These are phyloP conservation scores for Pythium diclinum DNA, from an alignment of 352 stramenopile species.

Conservation along the genomic window DNA sequence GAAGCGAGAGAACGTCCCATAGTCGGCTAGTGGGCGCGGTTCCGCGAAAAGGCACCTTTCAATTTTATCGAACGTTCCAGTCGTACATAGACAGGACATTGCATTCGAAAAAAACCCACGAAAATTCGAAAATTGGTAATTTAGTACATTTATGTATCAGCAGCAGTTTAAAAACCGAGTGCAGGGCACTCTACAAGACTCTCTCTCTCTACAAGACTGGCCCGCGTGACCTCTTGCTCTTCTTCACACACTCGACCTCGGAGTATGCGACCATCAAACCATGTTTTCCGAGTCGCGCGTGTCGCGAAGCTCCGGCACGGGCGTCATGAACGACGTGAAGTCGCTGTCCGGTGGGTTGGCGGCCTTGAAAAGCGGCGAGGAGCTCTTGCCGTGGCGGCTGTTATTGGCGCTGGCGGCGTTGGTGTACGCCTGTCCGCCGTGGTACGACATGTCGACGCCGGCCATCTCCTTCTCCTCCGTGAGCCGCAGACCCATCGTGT, in stretches of 20 bases:
- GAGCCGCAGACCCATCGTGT: slow-evolving; percentile 69
- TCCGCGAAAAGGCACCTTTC: background rate
- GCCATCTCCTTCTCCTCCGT: slow-evolving; percentile 75
- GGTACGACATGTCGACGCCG: slow-evolving; percentile 76
- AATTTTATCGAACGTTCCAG: background rate
- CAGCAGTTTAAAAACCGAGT: background rate
- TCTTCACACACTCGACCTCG: background rate
- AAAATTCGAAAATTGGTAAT: background rate
- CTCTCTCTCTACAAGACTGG: background rate
- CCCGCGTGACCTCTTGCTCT: background rate
- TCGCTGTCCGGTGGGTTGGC: slow-evolving; percentile 33
- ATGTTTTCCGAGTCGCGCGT: slow-evolving; percentile 5
- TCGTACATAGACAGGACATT: background rate
- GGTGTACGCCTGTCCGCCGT: slow-evolving; percentile 62
- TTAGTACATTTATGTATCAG: background rate
- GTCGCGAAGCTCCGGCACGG: slow-evolving; percentile 13
- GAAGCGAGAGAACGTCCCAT: background rate
- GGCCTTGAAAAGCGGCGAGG: slow-evolving; percentile 33
- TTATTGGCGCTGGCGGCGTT: slow-evolving; percentile 33
- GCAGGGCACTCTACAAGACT: background rate
- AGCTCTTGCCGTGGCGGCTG: slow-evolving; percentile 27
- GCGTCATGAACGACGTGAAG: slow-evolving; percentile 35
- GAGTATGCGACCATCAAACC: background rate
- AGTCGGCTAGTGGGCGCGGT: background rate
- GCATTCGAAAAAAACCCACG: background rate